Percentiles rank a stretch among this genome's conserved stretches.
phyloP scores from a whole-genome alignment of 176 grass and related monocot genomes.

The Avena atlantica region DNA sequence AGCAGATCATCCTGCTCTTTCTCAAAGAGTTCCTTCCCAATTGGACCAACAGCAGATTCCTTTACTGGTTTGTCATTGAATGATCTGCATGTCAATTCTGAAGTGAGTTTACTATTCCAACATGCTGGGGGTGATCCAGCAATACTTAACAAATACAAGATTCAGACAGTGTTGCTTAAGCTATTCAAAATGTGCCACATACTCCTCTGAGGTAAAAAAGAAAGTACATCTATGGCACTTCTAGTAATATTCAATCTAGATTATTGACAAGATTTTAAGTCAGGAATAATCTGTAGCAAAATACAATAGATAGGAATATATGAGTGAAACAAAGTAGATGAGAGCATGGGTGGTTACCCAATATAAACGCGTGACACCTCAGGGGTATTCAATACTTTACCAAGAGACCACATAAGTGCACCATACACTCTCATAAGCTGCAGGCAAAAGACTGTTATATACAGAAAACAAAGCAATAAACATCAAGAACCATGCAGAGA shows the following conservation, averaged over 20 bases:
- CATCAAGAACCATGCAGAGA: slow-evolving; percentile 19
- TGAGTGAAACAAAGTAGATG: slow-evolving; percentile 34
- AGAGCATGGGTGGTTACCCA: slow-evolving; percentile 60
- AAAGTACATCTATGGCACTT: slow-evolving; percentile 16
- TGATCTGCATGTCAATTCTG: slow-evolving; percentile 60
- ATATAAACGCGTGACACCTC: slow-evolving; percentile 96
- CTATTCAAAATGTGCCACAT: neutral
- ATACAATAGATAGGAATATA: neutral
- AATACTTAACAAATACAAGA: slow-evolving; percentile 33
- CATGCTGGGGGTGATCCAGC: neutral
- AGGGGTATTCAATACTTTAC: slow-evolving; percentile 98
- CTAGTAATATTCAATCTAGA: slow-evolving; percentile 31
- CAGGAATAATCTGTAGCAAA: neutral
- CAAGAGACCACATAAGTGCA: slow-evolving; percentile 98
- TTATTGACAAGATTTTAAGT: neutral
- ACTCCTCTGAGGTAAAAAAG: neutral
- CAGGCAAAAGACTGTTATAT: slow-evolving; percentile 30
- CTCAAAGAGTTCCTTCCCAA: slow-evolving; percentile 97
- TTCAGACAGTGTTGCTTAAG: neutral
- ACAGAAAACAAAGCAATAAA: slow-evolving; percentile 31
- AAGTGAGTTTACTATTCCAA: neutral
- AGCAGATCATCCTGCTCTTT: slow-evolving; percentile 97
- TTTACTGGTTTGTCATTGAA: slow-evolving; percentile 99
- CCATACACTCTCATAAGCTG: slow-evolving; percentile 99
- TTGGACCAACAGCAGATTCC: slow-evolving; percentile 75